Percentiles rank a stretch among this genome's conserved stretches.
Conservation (phyloP, 2,329 filamentous ascomycete genomes). For the Pezicula neosporulosa region DNA sequence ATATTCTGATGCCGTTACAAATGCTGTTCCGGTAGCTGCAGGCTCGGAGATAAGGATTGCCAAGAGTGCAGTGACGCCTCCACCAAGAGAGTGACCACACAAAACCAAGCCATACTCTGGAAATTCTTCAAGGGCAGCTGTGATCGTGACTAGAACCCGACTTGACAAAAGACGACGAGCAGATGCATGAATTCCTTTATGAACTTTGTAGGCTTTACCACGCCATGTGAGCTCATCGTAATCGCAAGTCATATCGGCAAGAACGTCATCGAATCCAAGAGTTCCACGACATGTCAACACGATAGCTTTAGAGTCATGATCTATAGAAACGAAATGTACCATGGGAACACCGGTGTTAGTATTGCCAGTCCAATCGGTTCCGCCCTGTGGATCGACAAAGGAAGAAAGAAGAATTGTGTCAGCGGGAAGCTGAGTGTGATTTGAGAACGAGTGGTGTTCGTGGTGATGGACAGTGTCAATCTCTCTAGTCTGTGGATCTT, state of each 20-base stretch:
- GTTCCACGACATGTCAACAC: slow-evolving; percentile 53
- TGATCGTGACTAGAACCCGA: slow-evolving; percentile 48
- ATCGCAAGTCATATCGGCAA: slow-evolving; percentile 55
- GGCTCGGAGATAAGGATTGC: slow-evolving; percentile 50
- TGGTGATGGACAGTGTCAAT: slow-evolving; percentile 39
- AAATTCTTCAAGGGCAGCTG: slow-evolving; percentile 49
- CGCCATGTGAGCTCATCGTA: slow-evolving; percentile 47
- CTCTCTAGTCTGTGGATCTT: slow-evolving; percentile 31
- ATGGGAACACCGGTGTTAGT: slow-evolving; percentile 49
- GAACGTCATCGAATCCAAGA: slow-evolving; percentile 53
- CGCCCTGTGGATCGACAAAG: slow-evolving; percentile 51
- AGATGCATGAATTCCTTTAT: slow-evolving; percentile 54
- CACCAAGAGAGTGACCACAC: slow-evolving; percentile 52
- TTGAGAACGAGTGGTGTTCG: slow-evolving; percentile 60
- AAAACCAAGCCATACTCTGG: slow-evolving; percentile 52
- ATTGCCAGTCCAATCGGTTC: slow-evolving; percentile 45
- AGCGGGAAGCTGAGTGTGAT: slow-evolving; percentile 56
- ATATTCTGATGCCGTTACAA: slow-evolving; percentile 61
- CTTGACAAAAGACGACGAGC: slow-evolving; percentile 46
- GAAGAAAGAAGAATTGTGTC: slow-evolving; percentile 55
- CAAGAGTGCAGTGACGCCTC: slow-evolving; percentile 50
- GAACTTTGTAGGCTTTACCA: slow-evolving; percentile 49
- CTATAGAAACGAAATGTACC: slow-evolving; percentile 53
- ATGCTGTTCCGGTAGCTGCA: slow-evolving; percentile 39
- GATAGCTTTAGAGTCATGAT: slow-evolving; percentile 53